Percentiles rank a stretch among this genome's conserved stretches.
Conservation (phyloP, 192 early-diverging fungal species). For the Backusella liffmaniae region DNA sequence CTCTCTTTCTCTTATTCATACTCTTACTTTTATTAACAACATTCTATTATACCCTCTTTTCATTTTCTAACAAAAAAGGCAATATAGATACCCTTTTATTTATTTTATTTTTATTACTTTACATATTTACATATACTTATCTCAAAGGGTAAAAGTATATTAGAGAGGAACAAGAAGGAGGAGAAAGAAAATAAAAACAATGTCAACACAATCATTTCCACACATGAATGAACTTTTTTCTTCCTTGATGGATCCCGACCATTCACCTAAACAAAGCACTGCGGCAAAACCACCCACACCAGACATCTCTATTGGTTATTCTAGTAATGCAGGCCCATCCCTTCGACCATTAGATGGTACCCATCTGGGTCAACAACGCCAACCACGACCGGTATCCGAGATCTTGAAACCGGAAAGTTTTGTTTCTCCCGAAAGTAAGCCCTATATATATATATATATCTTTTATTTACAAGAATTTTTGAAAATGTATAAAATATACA, state of each 20-base stretch:
- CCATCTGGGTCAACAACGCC: background rate
- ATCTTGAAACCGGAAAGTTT: conserved; percentile 30
- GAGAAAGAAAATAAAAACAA: background rate
- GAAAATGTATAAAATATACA: too few species aligned
- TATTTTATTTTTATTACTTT: background rate
- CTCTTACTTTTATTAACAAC: background rate
- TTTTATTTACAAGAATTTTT: background rate
- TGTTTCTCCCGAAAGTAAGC: conserved; percentile 33
- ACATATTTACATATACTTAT: background rate
- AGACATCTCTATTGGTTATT: background rate
- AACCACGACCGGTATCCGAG: conserved; percentile 34
- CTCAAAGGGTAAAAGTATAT: background rate
- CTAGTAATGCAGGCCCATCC: background rate
- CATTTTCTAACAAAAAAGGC: background rate
- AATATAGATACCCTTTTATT: conserved; percentile 3
- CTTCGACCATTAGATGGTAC: background rate
- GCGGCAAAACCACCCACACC: background rate
- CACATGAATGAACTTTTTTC: conserved; percentile 5
- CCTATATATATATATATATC: background rate
- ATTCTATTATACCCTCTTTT: background rate
- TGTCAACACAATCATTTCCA: conserved; percentile 6
- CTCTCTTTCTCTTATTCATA: background rate
- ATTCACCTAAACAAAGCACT: background rate
- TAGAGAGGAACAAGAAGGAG: background rate
- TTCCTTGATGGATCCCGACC: conserved; percentile 1